phyloP scores from a whole-genome alignment of 305 asterid genomes.

The Plantago coronopus region DNA sequence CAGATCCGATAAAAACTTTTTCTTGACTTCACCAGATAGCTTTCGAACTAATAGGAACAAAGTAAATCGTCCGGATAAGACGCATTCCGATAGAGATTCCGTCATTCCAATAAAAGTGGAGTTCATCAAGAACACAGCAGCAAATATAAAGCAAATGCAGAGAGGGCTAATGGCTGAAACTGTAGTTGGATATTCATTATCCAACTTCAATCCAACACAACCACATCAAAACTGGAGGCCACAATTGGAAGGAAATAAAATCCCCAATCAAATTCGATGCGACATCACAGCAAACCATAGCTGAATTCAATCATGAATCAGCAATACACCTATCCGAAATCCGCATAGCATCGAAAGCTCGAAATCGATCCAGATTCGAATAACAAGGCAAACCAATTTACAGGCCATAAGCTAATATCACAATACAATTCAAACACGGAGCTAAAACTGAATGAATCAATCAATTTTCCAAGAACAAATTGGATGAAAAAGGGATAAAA shows the following conservation, averaged over 20 bases:
- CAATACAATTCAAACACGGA: too few relatives aligned
- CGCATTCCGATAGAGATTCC: conserved; percentile 1
- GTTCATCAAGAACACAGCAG: neutral
- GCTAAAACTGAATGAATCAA: neutral
- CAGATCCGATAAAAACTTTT: neutral
- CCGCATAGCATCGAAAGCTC: too few relatives aligned
- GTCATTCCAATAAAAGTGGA: neutral
- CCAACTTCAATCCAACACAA: neutral
- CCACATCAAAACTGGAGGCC: neutral
- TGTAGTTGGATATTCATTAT: neutral
- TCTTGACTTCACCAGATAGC: neutral
- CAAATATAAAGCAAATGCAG: neutral
- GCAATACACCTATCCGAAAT: too few relatives aligned
- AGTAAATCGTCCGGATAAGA: neutral
- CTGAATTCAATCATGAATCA: too few relatives aligned
- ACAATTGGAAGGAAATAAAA: neutral
- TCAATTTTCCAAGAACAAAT: neutral
- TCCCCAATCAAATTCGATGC: neutral
- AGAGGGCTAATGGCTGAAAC: neutral
- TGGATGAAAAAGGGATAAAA: conserved; percentile 2
- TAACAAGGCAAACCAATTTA: too few relatives aligned
- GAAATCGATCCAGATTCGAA: too few relatives aligned
- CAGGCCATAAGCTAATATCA: too few relatives aligned
- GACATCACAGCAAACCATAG: neutral
- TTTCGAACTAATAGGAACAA: neutral